Percentiles rank a stretch among this genome's conserved stretches.
Evolutionary conservation across 441 rosid species (phyloP).

Genomic region (Adansonia rubrostipa): DNA sequence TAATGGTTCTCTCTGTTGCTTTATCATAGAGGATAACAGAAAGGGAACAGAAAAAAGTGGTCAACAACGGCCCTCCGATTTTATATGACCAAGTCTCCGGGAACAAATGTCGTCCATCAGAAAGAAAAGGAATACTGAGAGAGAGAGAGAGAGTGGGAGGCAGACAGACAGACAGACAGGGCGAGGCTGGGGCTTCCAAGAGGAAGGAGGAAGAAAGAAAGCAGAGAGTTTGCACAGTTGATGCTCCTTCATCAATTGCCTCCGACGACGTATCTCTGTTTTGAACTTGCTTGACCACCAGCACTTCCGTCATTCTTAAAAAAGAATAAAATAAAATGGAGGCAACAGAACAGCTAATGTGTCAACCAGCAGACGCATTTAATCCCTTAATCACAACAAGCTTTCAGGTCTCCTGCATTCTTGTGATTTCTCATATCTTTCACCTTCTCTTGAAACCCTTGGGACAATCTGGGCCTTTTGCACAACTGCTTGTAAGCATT

Average conservation of each 20-base stretch:
- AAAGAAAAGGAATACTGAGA: slow-evolving; percentile 4
- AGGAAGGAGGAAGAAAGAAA: neutral
- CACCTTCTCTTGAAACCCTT: slow-evolving; percentile 65
- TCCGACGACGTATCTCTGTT: neutral
- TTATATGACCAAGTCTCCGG: slow-evolving; percentile 16
- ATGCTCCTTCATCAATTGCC: neutral
- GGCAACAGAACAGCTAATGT: slow-evolving; percentile 13
- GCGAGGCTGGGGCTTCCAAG: neutral
- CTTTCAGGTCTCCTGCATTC: slow-evolving; percentile 62
- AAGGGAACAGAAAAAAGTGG: neutral
- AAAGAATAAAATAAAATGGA: neutral
- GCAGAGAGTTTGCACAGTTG: neutral
- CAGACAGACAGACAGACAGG: too few relatives aligned
- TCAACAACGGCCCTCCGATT: slow-evolving; percentile 2
- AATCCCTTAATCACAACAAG: slow-evolving; percentile 62
- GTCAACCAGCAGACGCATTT: slow-evolving; percentile 28
- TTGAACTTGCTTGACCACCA: neutral
- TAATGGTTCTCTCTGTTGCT: neutral
- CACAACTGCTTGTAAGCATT: slow-evolving; percentile 63
- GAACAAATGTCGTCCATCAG: slow-evolving; percentile 26
- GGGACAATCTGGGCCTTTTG: slow-evolving; percentile 77
- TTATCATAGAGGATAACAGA: neutral
- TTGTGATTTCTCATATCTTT: slow-evolving; percentile 69
- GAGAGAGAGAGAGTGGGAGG: neutral
- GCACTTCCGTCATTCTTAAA: neutral